These are phyloP conservation scores for Lathyrus aphaca DNA, from an alignment of 306 rosid genomes.

Conservation along the genomic window DNA sequence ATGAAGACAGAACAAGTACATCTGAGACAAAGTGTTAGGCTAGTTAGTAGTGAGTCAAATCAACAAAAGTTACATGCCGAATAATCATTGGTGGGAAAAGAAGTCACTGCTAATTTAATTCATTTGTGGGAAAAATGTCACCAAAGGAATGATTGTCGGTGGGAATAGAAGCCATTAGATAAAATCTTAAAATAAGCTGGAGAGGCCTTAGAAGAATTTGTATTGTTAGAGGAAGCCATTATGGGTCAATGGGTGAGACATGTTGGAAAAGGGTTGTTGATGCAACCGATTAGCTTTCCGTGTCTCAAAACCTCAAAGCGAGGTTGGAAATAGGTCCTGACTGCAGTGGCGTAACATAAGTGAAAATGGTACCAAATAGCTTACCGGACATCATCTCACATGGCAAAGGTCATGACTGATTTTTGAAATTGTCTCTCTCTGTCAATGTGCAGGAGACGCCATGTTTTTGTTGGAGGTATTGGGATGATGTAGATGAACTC, in stretches of 20 bases:
- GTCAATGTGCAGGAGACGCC: neutral
- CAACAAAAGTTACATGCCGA: neutral
- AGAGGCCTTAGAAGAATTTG: neutral
- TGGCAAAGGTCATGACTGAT: neutral
- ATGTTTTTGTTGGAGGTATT: neutral
- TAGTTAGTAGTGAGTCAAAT: neutral
- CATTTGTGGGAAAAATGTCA: neutral
- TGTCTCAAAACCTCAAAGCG: neutral
- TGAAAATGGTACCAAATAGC: neutral
- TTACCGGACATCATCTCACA: neutral
- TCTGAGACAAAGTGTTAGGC: neutral
- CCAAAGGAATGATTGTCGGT: neutral
- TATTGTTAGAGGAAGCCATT: neutral
- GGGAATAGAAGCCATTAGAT: neutral
- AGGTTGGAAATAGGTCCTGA: neutral
- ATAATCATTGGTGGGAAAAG: neutral
- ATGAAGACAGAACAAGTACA: too few species aligned
- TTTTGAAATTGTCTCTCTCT: neutral
- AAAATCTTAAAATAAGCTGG: neutral
- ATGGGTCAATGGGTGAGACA: neutral
- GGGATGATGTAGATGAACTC: neutral
- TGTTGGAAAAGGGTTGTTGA: neutral
- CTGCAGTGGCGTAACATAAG: neutral
- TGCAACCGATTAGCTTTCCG: neutral
- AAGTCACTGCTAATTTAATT: neutral